Evolutionary conservation across 495 filamentous ascomycete species (phyloP).

Genomic region (Neurospora terricola): DNA sequence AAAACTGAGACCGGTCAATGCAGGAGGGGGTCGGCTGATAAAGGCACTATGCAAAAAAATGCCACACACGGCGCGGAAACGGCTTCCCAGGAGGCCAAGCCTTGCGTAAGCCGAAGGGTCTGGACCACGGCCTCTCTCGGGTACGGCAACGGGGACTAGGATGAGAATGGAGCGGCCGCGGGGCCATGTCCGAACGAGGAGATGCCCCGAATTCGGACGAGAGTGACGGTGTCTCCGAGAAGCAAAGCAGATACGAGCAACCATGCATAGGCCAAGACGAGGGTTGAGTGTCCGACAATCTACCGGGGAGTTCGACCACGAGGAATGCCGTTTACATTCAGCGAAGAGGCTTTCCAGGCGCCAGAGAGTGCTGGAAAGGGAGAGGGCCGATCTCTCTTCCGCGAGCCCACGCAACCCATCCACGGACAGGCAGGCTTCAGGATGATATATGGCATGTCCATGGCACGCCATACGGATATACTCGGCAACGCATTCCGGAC

Average conservation of each 20-base stretch:
- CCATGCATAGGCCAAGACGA: neutral
- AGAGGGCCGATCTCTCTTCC: neutral
- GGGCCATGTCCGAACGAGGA: conserved; percentile 14
- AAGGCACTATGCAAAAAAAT: conserved; percentile 11
- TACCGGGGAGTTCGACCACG: neutral
- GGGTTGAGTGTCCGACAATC: neutral
- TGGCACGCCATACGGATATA: neutral
- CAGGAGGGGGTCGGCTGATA: conserved; percentile 13
- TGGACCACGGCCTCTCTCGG: neutral
- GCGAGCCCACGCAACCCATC: neutral
- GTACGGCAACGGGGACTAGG: neutral
- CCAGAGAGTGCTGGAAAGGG: neutral
- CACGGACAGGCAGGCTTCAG: neutral
- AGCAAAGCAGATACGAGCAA: neutral
- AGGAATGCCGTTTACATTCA: neutral
- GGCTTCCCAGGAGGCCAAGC: neutral
- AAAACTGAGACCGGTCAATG: conserved; percentile 15
- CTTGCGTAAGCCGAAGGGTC: conserved; percentile 1
- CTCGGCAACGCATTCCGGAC: neutral
- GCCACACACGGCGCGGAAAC: conserved; percentile 4
- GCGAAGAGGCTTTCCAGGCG: neutral
- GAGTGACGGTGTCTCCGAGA: neutral
- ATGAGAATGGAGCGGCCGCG: conserved; percentile 13
- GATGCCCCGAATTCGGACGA: neutral
- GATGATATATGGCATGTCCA: neutral